These are phyloP conservation scores for Davidsoniella australis DNA, from an alignment of 2,329 filamentous ascomycete genomes.

Conservation along the genomic window DNA sequence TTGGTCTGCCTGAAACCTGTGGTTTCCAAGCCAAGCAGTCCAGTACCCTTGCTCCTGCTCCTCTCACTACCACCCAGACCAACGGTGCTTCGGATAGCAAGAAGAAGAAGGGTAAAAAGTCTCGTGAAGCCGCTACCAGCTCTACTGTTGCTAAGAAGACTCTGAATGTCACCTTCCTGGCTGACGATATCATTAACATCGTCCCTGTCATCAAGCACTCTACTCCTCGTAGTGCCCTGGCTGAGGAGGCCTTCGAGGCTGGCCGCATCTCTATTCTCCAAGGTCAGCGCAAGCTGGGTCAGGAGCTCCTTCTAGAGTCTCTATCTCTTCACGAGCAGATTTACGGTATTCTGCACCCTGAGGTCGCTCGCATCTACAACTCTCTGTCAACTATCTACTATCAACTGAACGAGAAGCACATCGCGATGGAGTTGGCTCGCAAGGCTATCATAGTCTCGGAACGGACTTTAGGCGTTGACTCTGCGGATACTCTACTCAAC, in stretches of 20 bases:
- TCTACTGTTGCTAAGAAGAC: conserved; percentile 26
- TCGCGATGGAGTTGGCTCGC: conserved; percentile 82
- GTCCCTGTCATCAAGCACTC: conserved; percentile 95
- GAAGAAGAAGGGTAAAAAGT: conserved; percentile 35
- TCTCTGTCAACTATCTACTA: conserved; percentile 92
- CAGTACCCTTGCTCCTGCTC: conserved; percentile 16
- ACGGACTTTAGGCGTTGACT: conserved; percentile 83
- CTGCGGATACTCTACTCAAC: conserved; percentile 80
- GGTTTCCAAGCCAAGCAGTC: conserved; percentile 15
- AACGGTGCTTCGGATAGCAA: conserved; percentile 27
- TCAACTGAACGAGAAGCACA: conserved; percentile 92
- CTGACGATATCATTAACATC: conserved; percentile 79
- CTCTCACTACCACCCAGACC: conserved; percentile 18
- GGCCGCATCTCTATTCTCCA: conserved; percentile 93
- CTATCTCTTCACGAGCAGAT: conserved; percentile 95
- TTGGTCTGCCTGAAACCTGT: conserved; percentile 15
- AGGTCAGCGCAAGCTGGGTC: conserved; percentile 85
- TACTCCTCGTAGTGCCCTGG: conserved; percentile 71
- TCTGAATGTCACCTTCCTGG: conserved; percentile 46
- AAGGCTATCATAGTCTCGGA: conserved; percentile 96
- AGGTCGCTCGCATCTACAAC: conserved; percentile 91
- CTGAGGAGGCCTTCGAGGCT: conserved; percentile 89
- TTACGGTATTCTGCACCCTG: conserved; percentile 90
- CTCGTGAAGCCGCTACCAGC: conserved; percentile 35
- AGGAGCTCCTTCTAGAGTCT: conserved; percentile 90